These are phyloP conservation scores for Penicillium lagena DNA, from an alignment of 495 filamentous ascomycete genomes.

Conservation along the genomic window DNA sequence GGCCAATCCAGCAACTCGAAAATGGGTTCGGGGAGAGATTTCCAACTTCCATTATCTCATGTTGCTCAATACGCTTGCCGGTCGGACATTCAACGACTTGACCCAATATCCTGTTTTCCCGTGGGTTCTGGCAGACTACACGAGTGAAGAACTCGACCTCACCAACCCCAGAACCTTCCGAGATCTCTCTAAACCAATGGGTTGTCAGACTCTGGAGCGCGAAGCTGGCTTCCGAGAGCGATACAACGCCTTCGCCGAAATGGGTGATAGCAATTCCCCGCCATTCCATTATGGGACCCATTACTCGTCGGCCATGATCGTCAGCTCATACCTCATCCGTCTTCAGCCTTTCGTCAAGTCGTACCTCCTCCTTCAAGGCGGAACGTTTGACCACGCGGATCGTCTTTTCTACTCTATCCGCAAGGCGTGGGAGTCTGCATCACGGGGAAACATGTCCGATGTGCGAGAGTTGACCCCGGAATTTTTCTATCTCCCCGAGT, in stretches of 20 bases:
- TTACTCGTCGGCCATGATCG: conserved; percentile 98
- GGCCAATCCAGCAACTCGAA: conserved; percentile 76
- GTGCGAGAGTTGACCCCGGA: conserved; percentile 92
- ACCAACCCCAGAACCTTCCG: conserved; percentile 77
- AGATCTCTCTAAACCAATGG: conserved; percentile 94
- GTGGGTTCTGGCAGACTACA: conserved; percentile 94
- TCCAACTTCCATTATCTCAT: conserved; percentile 99
- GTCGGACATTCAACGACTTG: conserved; percentile 93
- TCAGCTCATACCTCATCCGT: conserved; percentile 90
- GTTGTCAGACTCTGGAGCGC: conserved; percentile 73
- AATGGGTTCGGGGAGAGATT: conserved; percentile 90
- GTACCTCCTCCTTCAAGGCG: conserved; percentile 93
- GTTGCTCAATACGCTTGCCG: conserved; percentile 96
- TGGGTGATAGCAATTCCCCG: conserved; percentile 68
- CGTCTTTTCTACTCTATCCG: conserved; percentile 90
- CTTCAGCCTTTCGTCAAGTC: conserved; percentile 95
- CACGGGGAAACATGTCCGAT: conserved; percentile 83
- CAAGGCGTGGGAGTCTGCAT: conserved; percentile 87
- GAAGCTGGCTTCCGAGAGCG: conserved; percentile 73
- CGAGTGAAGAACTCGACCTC: conserved; percentile 88
- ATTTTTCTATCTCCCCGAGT: conserved; percentile 95
- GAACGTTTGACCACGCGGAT: conserved; percentile 94
- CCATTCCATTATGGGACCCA: conserved; percentile 98
- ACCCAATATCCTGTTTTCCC: conserved; percentile 98
- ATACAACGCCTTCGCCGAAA: conserved; percentile 84